Percentiles rank a stretch among this genome's conserved stretches.
These are phyloP conservation scores for Leccinum olivaceopallidum DNA, from an alignment of 768 basidiomycete genomes.

Conservation along the genomic window DNA sequence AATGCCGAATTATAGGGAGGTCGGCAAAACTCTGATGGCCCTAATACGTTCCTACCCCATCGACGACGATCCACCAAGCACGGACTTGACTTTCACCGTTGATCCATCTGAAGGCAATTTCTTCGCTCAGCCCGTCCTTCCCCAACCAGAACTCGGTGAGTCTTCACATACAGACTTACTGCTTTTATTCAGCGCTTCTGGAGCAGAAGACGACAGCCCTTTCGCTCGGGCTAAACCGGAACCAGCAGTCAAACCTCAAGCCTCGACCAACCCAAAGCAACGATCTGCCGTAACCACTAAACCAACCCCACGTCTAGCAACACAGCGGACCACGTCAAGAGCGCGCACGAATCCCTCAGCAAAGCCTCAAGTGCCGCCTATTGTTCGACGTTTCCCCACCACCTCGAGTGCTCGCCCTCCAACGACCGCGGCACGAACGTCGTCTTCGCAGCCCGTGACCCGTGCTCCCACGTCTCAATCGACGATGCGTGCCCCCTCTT, in stretches of 20 bases:
- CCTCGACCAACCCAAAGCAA: conserved; percentile 1
- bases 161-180: background rate
- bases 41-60: conserved; percentile 36
- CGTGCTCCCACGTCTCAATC: conserved; percentile 28
- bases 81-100: conserved; percentile 20
- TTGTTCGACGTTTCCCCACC: conserved; percentile 10
- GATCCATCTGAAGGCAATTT: conserved; percentile 23
- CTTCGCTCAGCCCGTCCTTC: conserved; percentile 19
- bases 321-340: conserved; percentile 7
- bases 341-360: conserved; percentile 1
- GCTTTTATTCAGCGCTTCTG: background rate
- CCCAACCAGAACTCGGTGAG: conserved; percentile 28
- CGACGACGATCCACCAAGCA: conserved; percentile 33
- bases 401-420: conserved; percentile 12
- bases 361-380: conserved; percentile 13
- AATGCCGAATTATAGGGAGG: conserved; percentile 47
- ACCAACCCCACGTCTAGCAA: conserved; percentile 7
- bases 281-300: conserved; percentile 1
- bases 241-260: conserved; percentile 11
- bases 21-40: conserved; percentile 39
- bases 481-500: conserved; percentile 13
- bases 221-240: conserved; percentile 21
- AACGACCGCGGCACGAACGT: conserved; percentile 2
- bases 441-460: conserved; percentile 24
- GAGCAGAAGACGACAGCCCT: conserved; percentile 31